These are phyloP conservation scores for Ruellia speciosa DNA, from an alignment of 305 asterid species.

Conservation along the genomic window DNA sequence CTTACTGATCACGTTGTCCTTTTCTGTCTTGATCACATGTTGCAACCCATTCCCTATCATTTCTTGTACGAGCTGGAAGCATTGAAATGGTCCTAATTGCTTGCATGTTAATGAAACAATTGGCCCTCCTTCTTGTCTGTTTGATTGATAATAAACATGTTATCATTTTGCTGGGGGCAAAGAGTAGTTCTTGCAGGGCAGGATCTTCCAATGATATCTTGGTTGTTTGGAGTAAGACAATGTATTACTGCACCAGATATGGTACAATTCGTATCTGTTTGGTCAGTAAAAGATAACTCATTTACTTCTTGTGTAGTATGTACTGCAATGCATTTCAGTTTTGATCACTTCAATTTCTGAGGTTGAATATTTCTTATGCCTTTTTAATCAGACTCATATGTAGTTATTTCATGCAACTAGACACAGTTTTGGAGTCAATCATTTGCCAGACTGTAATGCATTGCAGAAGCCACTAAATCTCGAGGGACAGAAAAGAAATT, in stretches of 20 bases:
- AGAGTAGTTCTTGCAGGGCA: constrained; percentile 4
- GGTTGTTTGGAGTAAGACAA: not conserved
- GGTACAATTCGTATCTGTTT: constrained; percentile 13
- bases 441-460: no score
- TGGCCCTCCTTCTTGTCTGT: constrained; percentile 30
- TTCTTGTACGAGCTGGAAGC: constrained; percentile 12
- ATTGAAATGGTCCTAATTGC: not conserved
- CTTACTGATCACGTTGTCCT: constrained; percentile 33
- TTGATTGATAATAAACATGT: constrained; percentile 17
- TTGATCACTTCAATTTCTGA: not conserved
- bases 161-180: constrained; percentile 3
- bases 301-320: not conserved
- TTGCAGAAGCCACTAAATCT: not conserved
- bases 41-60: not conserved
- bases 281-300: not conserved
- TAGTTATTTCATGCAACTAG: no score
- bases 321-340: not conserved
- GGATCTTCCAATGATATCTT: constrained; percentile 3
- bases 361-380: not conserved
- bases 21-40: not conserved
- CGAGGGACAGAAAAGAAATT: constrained; percentile 1
- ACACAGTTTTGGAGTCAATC: no score
- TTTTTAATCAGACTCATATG: not conserved
- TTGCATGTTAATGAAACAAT: constrained; percentile 13
- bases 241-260: not conserved